Conservation (phyloP, 1,139 yeast species). For the Saccharomycopsis hybrid region DNA sequence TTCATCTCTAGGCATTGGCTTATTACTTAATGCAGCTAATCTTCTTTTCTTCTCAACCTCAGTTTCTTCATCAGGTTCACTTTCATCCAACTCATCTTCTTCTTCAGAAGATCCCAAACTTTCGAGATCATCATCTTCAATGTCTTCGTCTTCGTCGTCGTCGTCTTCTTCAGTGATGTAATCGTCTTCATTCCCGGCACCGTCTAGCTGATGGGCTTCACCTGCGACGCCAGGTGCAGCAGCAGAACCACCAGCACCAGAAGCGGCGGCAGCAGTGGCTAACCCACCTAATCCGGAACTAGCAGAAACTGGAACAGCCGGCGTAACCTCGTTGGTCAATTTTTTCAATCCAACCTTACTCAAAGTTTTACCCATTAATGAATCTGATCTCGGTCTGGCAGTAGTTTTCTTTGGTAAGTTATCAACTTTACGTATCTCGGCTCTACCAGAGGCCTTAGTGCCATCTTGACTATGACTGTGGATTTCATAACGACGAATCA, state of each 20-base stretch:
- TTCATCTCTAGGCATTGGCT: conserved; percentile 38
- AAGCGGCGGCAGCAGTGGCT: neutral
- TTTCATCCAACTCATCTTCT: conserved; percentile 20
- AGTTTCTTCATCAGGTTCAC: conserved; percentile 44
- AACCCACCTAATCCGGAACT: neutral
- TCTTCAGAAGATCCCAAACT: conserved; percentile 1
- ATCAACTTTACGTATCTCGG: neutral
- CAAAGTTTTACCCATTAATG: conserved; percentile 15
- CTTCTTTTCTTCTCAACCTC: conserved; percentile 70
- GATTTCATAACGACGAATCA: conserved; percentile 72
- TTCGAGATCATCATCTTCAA: conserved; percentile 20
- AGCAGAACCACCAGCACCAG: neutral
- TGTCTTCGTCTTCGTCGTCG: conserved; percentile 23
- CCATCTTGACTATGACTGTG: conserved; percentile 40
- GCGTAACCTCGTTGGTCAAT: neutral
- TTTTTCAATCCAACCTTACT: conserved; percentile 17
- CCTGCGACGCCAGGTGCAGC: neutral
- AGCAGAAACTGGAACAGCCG: neutral
- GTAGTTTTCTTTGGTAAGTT: neutral
- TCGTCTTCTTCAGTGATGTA: conserved; percentile 26
- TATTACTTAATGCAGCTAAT: conserved; percentile 71
- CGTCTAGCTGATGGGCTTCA: conserved; percentile 25
- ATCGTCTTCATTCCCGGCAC: conserved; percentile 23
- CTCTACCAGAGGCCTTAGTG: neutral
- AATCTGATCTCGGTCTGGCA: conserved; percentile 9